Percentiles rank a stretch among this genome's conserved stretches.
phyloP scores from a whole-genome alignment of 2,329 filamentous ascomycete species.

The Hortaea sp. region DNA sequence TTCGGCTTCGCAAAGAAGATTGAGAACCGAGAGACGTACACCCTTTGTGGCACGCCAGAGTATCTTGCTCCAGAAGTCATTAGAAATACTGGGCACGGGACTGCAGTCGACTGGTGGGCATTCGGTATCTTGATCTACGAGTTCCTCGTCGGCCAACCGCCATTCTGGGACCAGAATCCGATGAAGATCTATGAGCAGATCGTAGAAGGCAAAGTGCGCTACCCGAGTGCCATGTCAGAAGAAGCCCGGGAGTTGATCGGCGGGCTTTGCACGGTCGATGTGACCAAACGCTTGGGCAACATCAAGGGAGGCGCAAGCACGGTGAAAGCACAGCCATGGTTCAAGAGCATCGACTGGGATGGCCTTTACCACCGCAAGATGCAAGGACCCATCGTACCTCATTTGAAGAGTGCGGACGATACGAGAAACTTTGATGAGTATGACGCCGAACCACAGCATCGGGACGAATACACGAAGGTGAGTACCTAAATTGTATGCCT shows the following conservation, averaged over 20 bases:
- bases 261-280: slow-evolving; percentile 68
- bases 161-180: slow-evolving; percentile 79
- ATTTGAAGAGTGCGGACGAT: slow-evolving; percentile 61
- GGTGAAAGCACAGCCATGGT: slow-evolving; percentile 70
- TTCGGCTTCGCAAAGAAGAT: slow-evolving; percentile 79
- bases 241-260: slow-evolving; percentile 66
- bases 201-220: slow-evolving; percentile 65
- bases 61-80: slow-evolving; percentile 80
- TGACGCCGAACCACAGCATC: slow-evolving; percentile 60
- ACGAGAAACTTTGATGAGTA: slow-evolving; percentile 76
- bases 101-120: slow-evolving; percentile 80
- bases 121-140: slow-evolving; percentile 77
- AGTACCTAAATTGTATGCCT: not conserved
- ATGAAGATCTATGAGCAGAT: slow-evolving; percentile 82
- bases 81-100: slow-evolving; percentile 63
- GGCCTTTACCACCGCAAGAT: slow-evolving; percentile 55
- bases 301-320: slow-evolving; percentile 61
- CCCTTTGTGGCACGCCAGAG: slow-evolving; percentile 72
- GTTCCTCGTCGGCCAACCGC: slow-evolving; percentile 74
- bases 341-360: slow-evolving; percentile 63
- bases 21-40: slow-evolving; percentile 65
- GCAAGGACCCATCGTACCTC: slow-evolving; percentile 65
- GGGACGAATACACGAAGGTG: slow-evolving; percentile 54
- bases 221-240: slow-evolving; percentile 57
- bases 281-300: slow-evolving; percentile 67